Percentiles rank a stretch among this genome's conserved stretches.
Conservation (phyloP, 2,329 filamentous ascomycete genomes). For the Ascochyta lentis region DNA sequence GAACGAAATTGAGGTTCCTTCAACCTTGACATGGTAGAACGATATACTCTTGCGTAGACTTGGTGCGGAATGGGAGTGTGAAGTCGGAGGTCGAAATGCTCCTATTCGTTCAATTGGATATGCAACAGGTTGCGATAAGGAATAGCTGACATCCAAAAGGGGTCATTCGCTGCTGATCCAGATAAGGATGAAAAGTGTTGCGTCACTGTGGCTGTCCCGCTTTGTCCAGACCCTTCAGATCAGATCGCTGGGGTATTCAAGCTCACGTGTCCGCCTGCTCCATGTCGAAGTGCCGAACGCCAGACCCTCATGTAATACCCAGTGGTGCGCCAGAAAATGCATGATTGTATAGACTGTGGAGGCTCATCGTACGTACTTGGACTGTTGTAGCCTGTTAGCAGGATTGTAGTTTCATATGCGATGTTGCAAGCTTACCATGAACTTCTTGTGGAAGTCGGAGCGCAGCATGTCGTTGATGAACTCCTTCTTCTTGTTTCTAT, state of each 20-base stretch:
- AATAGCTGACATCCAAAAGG: constrained; percentile 31
- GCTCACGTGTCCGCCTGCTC: constrained; percentile 20
- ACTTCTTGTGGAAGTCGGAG: constrained; percentile 96
- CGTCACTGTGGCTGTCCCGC: constrained; percentile 32
- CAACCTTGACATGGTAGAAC: neutral
- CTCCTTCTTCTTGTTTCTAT: constrained; percentile 89
- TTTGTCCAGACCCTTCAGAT: constrained; percentile 7
- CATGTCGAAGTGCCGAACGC: constrained; percentile 20
- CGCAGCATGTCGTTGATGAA: constrained; percentile 96
- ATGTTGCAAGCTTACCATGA: constrained; percentile 69
- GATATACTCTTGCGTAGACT: neutral
- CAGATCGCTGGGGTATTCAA: constrained; percentile 37
- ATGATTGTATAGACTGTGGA: constrained; percentile 5
- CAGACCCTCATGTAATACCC: constrained; percentile 8
- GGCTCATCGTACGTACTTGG: constrained; percentile 48
- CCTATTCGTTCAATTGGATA: constrained; percentile 23
- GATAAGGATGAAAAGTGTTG: constrained; percentile 37
- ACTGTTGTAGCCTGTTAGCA: constrained; percentile 32
- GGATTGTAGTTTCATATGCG: neutral
- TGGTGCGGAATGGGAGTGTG: neutral
- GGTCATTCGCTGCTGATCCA: constrained; percentile 40
- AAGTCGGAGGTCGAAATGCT: constrained; percentile 6
- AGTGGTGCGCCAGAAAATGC: constrained; percentile 10
- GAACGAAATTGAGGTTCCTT: neutral
- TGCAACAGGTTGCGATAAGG: constrained; percentile 24